Conservation (phyloP, 139 green algal genomes). For the Haematococcus lacustris region DNA sequence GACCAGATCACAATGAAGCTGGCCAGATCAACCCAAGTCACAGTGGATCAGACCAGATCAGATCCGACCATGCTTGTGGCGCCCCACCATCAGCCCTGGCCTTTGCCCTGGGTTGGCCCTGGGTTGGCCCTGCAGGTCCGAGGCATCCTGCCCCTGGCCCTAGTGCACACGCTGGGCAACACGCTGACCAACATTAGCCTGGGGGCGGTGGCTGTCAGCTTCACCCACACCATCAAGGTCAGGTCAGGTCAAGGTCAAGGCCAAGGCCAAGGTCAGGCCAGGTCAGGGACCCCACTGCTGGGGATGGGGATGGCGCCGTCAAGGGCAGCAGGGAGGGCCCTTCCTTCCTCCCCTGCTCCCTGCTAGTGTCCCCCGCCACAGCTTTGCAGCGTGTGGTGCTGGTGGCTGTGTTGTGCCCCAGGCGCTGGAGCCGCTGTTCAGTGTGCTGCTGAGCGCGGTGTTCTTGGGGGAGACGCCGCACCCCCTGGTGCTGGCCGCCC, state of each 20-base stretch:
- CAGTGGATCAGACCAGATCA: not conserved
- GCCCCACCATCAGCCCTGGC: too few relatives aligned
- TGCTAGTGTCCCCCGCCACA: not conserved
- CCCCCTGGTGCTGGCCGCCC: conserved; percentile 56
- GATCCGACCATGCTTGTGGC: not conserved
- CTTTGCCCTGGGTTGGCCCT: too few relatives aligned
- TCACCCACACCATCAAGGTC: conserved; percentile 99
- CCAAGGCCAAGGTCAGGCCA: not conserved
- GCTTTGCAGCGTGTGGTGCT: not conserved
- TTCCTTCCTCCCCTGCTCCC: not conserved
- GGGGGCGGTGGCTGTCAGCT: conserved; percentile 91
- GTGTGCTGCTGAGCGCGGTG: conserved; percentile 72
- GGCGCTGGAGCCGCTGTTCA: conserved; percentile 95
- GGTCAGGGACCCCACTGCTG: not conserved
- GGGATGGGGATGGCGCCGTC: not conserved
- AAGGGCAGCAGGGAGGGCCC: not conserved
- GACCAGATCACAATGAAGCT: not conserved
- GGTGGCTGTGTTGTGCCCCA: conserved; percentile 11
- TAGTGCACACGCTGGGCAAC: conserved; percentile 95
- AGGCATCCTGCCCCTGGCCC: conserved; percentile 81
- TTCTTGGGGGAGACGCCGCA: conserved; percentile 79
- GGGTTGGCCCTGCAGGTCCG: conserved; percentile 48
- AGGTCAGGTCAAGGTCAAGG: not conserved
- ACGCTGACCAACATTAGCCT: conserved; percentile 94
- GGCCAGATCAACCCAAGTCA: not conserved